These are phyloP conservation scores for Blastobotrys raffinosifermentans DNA, from an alignment of 1,139 yeast species.

Conservation along the genomic window DNA sequence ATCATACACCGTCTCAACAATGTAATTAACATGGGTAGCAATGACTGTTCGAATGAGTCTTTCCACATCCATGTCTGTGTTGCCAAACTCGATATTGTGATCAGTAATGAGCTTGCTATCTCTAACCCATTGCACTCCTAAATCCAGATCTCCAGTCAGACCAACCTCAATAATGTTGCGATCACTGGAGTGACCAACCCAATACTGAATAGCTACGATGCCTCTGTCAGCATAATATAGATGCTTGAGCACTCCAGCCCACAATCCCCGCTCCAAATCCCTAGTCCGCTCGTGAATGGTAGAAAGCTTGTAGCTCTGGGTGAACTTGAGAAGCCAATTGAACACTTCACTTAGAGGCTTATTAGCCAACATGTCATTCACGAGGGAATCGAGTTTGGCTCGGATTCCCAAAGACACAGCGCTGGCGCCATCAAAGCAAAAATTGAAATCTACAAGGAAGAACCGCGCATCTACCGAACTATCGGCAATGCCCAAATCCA, in stretches of 20 bases:
- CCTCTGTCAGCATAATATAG: constrained; percentile 59
- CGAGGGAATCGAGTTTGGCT: constrained; percentile 46
- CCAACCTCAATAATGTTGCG: constrained; percentile 63
- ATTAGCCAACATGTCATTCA: constrained; percentile 51
- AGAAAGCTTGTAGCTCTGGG: constrained; percentile 68
- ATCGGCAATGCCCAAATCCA: constrained; percentile 65
- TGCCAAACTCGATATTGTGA: constrained; percentile 24
- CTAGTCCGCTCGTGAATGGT: constrained; percentile 61
- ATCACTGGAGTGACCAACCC: constrained; percentile 46
- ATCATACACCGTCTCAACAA: constrained; percentile 23
- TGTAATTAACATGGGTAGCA: constrained; percentile 25
- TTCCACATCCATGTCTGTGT: constrained; percentile 25
- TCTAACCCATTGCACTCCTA: constrained; percentile 58
- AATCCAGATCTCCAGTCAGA: constrained; percentile 45
- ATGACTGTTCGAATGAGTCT: constrained; percentile 26
- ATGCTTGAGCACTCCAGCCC: constrained; percentile 66
- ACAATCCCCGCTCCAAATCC: constrained; percentile 49
- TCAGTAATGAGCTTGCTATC: constrained; percentile 42
- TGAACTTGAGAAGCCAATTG: constrained; percentile 61
- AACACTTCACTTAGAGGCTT: constrained; percentile 57
- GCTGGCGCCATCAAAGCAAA: constrained; percentile 36
- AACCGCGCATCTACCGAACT: constrained; percentile 53
- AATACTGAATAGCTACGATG: constrained; percentile 59
- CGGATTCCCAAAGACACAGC: constrained; percentile 34
- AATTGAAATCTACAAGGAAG: constrained; percentile 69